These are phyloP conservation scores for Orbilia blumenaviensis DNA, from an alignment of 2,329 filamentous ascomycete genomes.

Conservation along the genomic window DNA sequence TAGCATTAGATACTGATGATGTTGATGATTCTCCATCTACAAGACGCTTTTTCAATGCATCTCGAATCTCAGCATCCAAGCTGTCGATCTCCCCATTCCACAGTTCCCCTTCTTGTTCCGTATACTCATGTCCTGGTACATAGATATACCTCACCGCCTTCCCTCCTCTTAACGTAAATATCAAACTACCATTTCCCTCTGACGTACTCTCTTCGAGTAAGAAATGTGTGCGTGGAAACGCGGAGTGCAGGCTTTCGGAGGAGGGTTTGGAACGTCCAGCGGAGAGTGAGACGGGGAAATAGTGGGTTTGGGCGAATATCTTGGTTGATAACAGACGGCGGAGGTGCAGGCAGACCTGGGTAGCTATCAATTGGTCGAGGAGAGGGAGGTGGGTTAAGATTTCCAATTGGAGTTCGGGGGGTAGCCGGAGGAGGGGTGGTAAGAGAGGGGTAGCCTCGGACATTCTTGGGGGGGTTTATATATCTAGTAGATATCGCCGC, in stretches of 20 bases:
- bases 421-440: slow-evolving; percentile 14
- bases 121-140: not conserved
- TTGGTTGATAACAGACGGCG: not conserved
- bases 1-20: too few relatives aligned
- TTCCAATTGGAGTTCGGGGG: slow-evolving; percentile 20
- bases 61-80: not conserved
- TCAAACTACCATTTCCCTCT: not conserved
- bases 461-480: not conserved
- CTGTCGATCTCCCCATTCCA: not conserved
- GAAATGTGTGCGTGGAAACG: not conserved
- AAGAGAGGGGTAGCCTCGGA: not conserved
- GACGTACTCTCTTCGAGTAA: not conserved
- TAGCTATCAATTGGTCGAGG: slow-evolving; percentile 7
- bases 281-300: not conserved
- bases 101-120: not conserved
- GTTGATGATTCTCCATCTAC: too few relatives aligned
- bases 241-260: not conserved
- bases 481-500: not conserved
- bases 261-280: not conserved
- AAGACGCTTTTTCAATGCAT: not conserved
- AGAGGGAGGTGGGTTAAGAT: slow-evolving; percentile 9
- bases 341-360: not conserved
- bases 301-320: not conserved
- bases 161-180: not conserved
- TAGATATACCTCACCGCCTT: not conserved